phyloP scores from a whole-genome alignment of 2,329 filamentous ascomycete genomes.

The Nemania diffusa region DNA sequence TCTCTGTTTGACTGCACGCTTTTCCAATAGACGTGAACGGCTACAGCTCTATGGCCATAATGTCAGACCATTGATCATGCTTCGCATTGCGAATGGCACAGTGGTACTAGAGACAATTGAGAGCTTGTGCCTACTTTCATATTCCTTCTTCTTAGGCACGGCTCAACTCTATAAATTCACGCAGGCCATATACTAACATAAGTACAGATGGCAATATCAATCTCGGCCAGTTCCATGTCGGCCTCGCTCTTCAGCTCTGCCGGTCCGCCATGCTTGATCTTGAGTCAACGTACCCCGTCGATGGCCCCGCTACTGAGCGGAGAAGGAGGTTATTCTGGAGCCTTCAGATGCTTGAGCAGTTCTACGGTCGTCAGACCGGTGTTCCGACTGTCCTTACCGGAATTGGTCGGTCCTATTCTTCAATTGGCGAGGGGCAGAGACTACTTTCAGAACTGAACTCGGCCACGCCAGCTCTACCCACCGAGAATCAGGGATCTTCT shows the following conservation, averaged over 20 bases:
- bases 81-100: slow-evolving; percentile 37
- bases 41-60: slow-evolving; percentile 36
- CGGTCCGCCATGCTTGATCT: slow-evolving; percentile 37
- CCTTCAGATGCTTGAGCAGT: slow-evolving; percentile 35
- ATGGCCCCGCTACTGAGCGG: slow-evolving; percentile 30
- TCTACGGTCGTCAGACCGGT: slow-evolving; percentile 37
- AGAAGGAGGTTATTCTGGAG: slow-evolving; percentile 38
- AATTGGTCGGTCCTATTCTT: slow-evolving; percentile 28
- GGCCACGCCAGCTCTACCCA: slow-evolving; percentile 28
- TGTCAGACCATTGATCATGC: slow-evolving; percentile 37
- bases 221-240: slow-evolving; percentile 37
- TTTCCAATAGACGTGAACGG: slow-evolving; percentile 32
- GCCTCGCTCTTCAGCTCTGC: slow-evolving; percentile 37
- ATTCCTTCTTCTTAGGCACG: slow-evolving; percentile 36
- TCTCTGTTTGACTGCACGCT: slow-evolving; percentile 33
- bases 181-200: slow-evolving; percentile 15
- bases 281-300: slow-evolving; percentile 30
- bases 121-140: slow-evolving; percentile 36
- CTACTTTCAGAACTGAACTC: slow-evolving; percentile 30
- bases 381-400: slow-evolving; percentile 26
- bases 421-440: slow-evolving; percentile 23
- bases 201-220: slow-evolving; percentile 36
- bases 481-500: slow-evolving; percentile 26
- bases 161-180: background rate
- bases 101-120: slow-evolving; percentile 36